phyloP scores from a whole-genome alignment of 2,329 filamentous ascomycete genomes.

The Pseudogymnoascus destructans region DNA sequence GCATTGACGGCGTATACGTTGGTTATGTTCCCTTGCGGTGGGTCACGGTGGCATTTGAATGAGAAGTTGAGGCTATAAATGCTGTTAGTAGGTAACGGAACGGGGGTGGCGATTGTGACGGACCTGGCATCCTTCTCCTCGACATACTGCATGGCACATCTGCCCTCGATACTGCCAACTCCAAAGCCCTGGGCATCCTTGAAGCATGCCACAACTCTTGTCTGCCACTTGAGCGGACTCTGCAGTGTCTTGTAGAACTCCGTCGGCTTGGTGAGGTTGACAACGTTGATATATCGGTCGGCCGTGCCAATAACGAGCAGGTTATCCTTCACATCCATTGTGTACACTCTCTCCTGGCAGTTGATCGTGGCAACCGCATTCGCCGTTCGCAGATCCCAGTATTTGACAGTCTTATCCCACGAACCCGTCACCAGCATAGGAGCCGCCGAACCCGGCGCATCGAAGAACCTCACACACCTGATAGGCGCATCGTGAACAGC shows the following conservation, averaged over 20 bases:
- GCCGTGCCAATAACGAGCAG: conserved; percentile 86
- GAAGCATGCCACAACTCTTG: conserved; percentile 88
- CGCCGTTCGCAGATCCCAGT: conserved; percentile 65
- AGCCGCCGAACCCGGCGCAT: conserved; percentile 45
- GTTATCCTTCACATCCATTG: conserved; percentile 81
- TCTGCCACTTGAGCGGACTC: conserved; percentile 97
- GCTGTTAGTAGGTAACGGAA: conserved; percentile 12
- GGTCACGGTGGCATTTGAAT: conserved; percentile 95
- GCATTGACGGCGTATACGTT: conserved; percentile 94
- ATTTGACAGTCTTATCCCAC: conserved; percentile 84
- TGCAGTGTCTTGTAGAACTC: conserved; percentile 95
- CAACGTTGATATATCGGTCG: conserved; percentile 89
- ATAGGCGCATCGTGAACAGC: conserved; percentile 78
- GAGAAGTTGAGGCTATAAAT: conserved; percentile 71
- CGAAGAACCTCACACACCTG: conserved; percentile 64
- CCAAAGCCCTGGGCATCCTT: conserved; percentile 84
- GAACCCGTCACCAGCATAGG: conserved; percentile 85
- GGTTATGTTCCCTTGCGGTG: conserved; percentile 58
- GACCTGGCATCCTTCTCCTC: conserved; percentile 83
- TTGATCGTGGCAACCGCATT: conserved; percentile 51
- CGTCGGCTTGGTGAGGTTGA: conserved; percentile 77
- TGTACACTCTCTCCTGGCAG: conserved; percentile 71
- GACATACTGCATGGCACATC: conserved; percentile 95
- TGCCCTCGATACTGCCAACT: conserved; percentile 89
- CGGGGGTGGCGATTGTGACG: conserved; percentile 18